Conservation (phyloP, 331 rosid species). For the Quercus tomentella region DNA sequence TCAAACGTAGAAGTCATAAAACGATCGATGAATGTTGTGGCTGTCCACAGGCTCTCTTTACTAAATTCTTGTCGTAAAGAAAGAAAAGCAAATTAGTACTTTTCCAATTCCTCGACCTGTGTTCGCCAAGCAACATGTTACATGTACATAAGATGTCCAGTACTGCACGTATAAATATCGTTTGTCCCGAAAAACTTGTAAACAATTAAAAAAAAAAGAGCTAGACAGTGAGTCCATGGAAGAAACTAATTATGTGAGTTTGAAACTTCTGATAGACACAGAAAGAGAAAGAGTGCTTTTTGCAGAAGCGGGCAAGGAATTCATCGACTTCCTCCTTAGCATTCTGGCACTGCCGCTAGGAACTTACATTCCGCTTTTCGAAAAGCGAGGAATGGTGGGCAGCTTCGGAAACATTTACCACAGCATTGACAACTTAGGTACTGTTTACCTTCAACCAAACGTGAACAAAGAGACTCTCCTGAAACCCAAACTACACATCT, state of each 20-base stretch:
- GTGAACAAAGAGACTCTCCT: conserved; percentile 1
- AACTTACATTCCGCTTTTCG: conserved; percentile 3
- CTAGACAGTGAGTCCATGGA: neutral
- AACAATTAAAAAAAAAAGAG: too few relatives aligned
- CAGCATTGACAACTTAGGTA: conserved; percentile 12
- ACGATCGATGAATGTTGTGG: too few relatives aligned
- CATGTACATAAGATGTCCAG: too few relatives aligned
- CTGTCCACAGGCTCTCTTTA: too few relatives aligned
- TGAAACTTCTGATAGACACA: conserved; percentile 26
- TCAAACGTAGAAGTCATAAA: too few relatives aligned
- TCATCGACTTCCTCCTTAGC: conserved; percentile 18
- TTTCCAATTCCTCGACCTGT: too few relatives aligned
- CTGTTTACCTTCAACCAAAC: conserved; percentile 3
- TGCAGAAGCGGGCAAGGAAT: conserved; percentile 21
- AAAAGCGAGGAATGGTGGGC: conserved; percentile 1
- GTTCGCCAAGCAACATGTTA: too few relatives aligned
- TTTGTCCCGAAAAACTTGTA: too few relatives aligned
- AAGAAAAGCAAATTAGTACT: too few relatives aligned
- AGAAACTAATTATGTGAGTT: neutral
- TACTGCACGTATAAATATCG: too few relatives aligned
- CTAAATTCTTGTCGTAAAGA: too few relatives aligned
- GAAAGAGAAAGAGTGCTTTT: neutral
- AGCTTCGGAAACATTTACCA: conserved; percentile 12
- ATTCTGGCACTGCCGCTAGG: conserved; percentile 19
- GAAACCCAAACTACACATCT: neutral